Evolutionary conservation across 345 rosid genomes (phyloP).

Genomic region (Corymbia maculata): DNA sequence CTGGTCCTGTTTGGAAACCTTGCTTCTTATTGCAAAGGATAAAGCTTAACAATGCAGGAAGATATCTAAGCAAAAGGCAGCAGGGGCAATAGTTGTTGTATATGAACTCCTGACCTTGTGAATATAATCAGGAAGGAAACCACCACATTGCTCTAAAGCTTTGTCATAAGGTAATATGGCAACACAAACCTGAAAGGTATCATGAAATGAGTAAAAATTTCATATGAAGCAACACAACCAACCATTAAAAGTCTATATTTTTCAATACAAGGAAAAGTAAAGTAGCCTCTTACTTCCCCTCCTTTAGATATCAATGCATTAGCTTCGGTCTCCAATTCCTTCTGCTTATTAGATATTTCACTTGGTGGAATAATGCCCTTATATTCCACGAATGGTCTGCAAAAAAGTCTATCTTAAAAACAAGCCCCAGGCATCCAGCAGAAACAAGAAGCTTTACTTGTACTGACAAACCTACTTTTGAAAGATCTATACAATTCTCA

Average conservation of each 20-base stretch:
- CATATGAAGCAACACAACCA: not conserved
- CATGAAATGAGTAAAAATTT: not conserved
- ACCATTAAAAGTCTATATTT: not conserved
- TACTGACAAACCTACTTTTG: not conserved
- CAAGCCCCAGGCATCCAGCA: not conserved
- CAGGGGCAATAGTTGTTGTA: not conserved
- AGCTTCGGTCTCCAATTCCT: conserved; percentile 57
- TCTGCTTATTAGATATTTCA: conserved; percentile 45
- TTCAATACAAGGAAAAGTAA: not conserved
- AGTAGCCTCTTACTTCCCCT: conserved; percentile 34
- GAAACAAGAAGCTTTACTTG: not conserved
- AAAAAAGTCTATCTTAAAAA: not conserved
- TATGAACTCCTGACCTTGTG: conserved; percentile 32
- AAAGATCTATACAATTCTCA: not conserved
- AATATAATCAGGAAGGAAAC: conserved; percentile 78
- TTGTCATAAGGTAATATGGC: conserved; percentile 52
- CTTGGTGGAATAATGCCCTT: conserved; percentile 47
- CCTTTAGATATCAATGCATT: conserved; percentile 55
- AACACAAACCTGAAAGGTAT: conserved; percentile 35
- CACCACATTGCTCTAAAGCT: conserved; percentile 66
- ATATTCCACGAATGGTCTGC: conserved; percentile 85
- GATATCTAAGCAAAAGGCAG: not conserved
- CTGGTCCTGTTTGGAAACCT: not conserved
- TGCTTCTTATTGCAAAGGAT: not conserved
- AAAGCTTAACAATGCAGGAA: not conserved